Base-by-base conservation (phyloP, 192 early-diverging fungal genomes). In the Backusella circina region DNA sequence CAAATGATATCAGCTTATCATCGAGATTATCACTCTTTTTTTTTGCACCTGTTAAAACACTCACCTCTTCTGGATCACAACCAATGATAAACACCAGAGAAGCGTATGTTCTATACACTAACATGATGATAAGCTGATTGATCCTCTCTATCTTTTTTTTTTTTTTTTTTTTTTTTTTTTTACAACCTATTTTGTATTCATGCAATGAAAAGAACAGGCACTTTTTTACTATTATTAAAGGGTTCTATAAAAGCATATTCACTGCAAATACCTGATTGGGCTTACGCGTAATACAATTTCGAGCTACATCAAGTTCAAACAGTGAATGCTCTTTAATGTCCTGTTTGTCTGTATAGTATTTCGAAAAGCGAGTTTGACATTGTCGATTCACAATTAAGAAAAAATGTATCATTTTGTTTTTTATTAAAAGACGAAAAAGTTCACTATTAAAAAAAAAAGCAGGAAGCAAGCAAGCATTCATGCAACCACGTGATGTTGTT, bases 361-460 rank as follows among this genome's bases (percentile, higher is more conserved):
- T 77, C 31, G 82, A 80, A 64, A 83, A 83, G 30, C 82, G 79
- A 10, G 79, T 83, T 64, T 83, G 79, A 26, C 75, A 77, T 64
- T 77, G 82, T 38, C 74, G 76, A 69, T 83, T 83, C 9, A 83
- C 51, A 28, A 83, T 70, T 2, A 83, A 65, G 36, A 83, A 41
- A 66, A 83, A 83, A 26, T 41, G 54, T 9, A 83, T 65, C 82
- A 83, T 83, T 28, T 47, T 75, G 21, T 26, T 67, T 37, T 31
- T 5, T 70, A 18, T 33, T 38, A 61, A 61, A 16, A 41, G 39
- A 41, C 0, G 18, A 47, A 47, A 47, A 47, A n/a, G 44, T 6
- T 61, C 3, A 7, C 23, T 26, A 23, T 61, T 61, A 7, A 7
- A 5, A 47, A 7, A 18, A n/a, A 18, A 13, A 41, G 44, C 39